Evolutionary conservation across 2,329 filamentous ascomycete species (phyloP), one percentile per base, ranked within the genome.

Genomic region (Penicillium sclerotigenum): DNA sequence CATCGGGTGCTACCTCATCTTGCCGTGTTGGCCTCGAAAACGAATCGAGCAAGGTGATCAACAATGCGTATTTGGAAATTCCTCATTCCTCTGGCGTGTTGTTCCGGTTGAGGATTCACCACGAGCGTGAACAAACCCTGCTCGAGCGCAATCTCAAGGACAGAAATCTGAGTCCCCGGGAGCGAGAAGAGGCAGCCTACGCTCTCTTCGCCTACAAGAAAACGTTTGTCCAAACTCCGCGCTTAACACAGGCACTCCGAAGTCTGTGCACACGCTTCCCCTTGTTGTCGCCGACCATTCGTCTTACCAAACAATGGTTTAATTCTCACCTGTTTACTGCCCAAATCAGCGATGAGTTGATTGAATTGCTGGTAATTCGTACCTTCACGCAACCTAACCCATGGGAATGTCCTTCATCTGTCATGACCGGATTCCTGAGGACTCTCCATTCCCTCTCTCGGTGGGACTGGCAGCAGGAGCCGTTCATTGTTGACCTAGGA

Each of bases 381-480:
- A 84, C 86, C 16, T 99, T 97, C 76, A 78, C 94, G 9, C 84
- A 88, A 47, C 89, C 91, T 0, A 86, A 89, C 62, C 91, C 94
- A 0, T 97, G 90, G 88, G 77, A 83, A 36, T 77, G 83, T 0
- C 93, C 95, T 0, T 88, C 88, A 0, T 93, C 87, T 64, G 80
- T 87, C 10, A 86, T 86, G 65, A 87, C 88, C 0, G 94, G 90
- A 5, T 93, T 99, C 69, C 75, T 96, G 28, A 86, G 92, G 22
- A 89, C 90, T 0, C 78, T 99, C 1, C 78, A 87, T 31, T 88
- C 93, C 71, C 79, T 99, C 14, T 85, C 91, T 1, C 82, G 86
- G 40, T 99, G 94, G 91, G 91, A 97, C 71, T 99, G 94, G 94
- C 85, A 89, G 28, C 80, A 86, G 8, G 87, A 91, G 51, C 89